Conservation (phyloP, 192 early-diverging fungal species). For the Entomortierella lignicola region DNA sequence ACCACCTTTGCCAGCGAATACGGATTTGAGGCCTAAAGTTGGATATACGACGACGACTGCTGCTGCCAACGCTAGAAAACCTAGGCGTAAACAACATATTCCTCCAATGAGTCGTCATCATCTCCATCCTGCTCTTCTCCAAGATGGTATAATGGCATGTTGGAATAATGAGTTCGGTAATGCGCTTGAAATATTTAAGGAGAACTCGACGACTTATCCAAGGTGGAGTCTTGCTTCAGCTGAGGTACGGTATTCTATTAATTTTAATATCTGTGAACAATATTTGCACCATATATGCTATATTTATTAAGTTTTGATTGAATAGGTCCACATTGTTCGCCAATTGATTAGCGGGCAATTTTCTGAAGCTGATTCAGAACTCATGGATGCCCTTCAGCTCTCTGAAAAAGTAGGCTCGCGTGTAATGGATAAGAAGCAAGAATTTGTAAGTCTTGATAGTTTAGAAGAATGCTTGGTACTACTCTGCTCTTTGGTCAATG, state of each 20-base stretch:
- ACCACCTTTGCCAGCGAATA: constrained; percentile 2
- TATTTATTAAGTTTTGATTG: not conserved
- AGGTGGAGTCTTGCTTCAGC: constrained; percentile 55
- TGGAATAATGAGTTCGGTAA: constrained; percentile 58
- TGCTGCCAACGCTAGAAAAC: not conserved
- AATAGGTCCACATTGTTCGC: constrained; percentile 51
- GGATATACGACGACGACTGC: not conserved
- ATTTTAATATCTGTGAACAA: no score
- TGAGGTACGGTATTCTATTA: constrained; percentile 24
- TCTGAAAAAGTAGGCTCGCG: constrained; percentile 52
- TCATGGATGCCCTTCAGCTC: constrained; percentile 40
- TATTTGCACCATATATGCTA: not conserved
- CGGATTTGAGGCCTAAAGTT: not conserved
- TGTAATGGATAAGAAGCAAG: constrained; percentile 42
- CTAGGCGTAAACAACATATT: constrained; percentile 5
- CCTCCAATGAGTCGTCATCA: constrained; percentile 42
- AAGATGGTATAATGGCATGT: constrained; percentile 36
- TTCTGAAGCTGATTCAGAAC: constrained; percentile 51
- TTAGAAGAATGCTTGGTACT: no score
- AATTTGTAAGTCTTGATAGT: constrained; percentile 6
- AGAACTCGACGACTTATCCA: constrained; percentile 22
- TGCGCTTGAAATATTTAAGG: constrained; percentile 44
- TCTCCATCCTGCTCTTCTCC: constrained; percentile 25
- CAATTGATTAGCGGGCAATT: constrained; percentile 54
- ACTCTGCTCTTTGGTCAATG: no score